Percentiles rank a stretch among this genome's conserved stretches.
Evolutionary conservation across 176 grass and related monocot species (phyloP).

Genomic region (Raddia guianensis): DNA sequence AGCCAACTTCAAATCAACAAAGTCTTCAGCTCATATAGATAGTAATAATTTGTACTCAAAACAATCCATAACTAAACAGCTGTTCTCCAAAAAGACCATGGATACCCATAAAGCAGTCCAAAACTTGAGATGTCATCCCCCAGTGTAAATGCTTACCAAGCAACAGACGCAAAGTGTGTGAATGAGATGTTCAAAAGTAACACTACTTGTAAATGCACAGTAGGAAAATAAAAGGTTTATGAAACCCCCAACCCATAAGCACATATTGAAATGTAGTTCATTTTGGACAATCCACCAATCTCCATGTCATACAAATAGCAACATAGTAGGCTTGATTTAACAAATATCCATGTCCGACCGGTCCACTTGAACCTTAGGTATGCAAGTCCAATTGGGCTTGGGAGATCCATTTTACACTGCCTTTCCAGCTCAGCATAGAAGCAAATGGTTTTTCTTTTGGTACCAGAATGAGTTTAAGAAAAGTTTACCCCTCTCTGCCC

Average conservation of each 20-base stretch:
- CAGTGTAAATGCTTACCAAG: neutral
- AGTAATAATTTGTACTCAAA: neutral
- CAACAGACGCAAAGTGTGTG: neutral
- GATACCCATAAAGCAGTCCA: constrained; percentile 6
- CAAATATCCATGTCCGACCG: neutral
- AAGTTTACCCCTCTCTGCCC: constrained; percentile 83
- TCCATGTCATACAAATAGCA: constrained; percentile 19
- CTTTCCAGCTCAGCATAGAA: neutral
- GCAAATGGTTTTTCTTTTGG: constrained; percentile 6
- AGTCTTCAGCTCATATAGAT: neutral
- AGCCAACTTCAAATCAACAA: neutral
- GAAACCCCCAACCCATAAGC: neutral
- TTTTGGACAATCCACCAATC: neutral
- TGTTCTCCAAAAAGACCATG: constrained; percentile 9
- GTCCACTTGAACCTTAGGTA: neutral
- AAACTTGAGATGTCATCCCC: neutral
- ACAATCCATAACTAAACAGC: constrained; percentile 4
- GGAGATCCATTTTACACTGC: constrained; percentile 4
- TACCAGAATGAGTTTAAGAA: constrained; percentile 24
- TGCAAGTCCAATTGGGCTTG: neutral
- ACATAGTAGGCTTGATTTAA: neutral
- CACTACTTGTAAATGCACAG: neutral
- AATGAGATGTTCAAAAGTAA: neutral
- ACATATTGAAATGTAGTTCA: neutral
- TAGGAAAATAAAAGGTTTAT: neutral